A percentile compares a stretch with the other conserved stretches of the same genome.
These are phyloP conservation scores for Euptelea pleiosperma DNA, from an alignment of 164 flowering plant species.

Conservation along the genomic window DNA sequence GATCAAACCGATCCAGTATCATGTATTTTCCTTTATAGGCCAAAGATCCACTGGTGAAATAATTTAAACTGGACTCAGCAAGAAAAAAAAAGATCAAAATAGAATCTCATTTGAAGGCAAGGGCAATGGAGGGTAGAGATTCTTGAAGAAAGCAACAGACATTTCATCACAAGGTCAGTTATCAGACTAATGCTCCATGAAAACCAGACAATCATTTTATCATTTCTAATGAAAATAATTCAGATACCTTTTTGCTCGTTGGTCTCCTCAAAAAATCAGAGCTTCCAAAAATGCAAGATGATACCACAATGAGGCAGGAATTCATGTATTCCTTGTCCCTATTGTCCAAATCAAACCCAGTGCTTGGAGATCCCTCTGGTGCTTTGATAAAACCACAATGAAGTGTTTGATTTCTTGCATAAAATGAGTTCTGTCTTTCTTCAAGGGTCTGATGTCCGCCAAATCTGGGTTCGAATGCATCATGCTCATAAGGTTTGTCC, in stretches of 20 bases:
- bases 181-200: neutral
- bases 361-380: conserved; percentile 50
- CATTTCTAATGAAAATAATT: neutral
- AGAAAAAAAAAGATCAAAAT: neutral
- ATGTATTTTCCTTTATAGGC: too few species aligned
- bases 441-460: conserved; percentile 88
- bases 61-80: too few species aligned
- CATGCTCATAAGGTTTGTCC: conserved; percentile 25
- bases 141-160: too few species aligned
- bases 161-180: neutral
- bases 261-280: conserved; percentile 90
- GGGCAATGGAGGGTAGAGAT: neutral
- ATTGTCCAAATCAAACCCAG: conserved; percentile 74
- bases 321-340: conserved; percentile 65
- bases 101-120: neutral
- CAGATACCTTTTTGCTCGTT: conserved; percentile 59
- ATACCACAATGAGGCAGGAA: conserved; percentile 67
- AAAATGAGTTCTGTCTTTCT: conserved; percentile 80
- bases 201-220: neutral
- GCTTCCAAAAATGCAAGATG: conserved; percentile 97
- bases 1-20: too few species aligned
- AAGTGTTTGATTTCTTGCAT: conserved; percentile 64
- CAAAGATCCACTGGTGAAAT: too few species aligned
- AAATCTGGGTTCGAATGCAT: conserved; percentile 52
- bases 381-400: conserved; percentile 95